Conservation (phyloP, 495 filamentous ascomycete genomes). For the Tuber calosporum region DNA sequence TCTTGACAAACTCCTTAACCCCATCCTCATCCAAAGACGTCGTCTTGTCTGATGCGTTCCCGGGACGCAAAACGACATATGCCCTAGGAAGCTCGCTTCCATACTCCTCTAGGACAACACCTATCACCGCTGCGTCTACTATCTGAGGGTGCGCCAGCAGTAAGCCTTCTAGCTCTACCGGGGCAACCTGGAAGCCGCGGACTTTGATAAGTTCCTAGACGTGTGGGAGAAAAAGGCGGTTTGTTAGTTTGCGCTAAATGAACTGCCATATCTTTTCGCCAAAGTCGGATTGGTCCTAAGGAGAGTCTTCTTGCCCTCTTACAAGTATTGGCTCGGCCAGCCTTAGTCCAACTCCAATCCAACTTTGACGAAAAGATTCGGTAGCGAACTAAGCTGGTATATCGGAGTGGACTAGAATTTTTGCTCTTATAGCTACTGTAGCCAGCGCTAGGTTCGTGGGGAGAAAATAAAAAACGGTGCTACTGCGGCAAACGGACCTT, state of each 20-base stretch:
- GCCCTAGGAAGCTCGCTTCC: slow-evolving; percentile 56
- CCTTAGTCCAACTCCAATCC: background rate
- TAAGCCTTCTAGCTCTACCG: slow-evolving; percentile 58
- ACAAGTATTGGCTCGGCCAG: background rate
- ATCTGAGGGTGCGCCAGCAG: slow-evolving; percentile 54
- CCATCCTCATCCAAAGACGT: slow-evolving; percentile 44
- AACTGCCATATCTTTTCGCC: background rate
- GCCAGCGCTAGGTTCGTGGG: background rate
- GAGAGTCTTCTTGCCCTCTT: background rate
- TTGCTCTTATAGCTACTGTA: background rate
- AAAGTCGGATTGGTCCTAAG: background rate
- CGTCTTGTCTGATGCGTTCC: slow-evolving; percentile 7
- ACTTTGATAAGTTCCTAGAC: slow-evolving; percentile 50
- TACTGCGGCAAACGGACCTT: slow-evolving; percentile 47
- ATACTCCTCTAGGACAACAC: slow-evolving; percentile 45
- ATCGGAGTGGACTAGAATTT: slow-evolving; percentile 1
- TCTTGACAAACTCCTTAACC: slow-evolving; percentile 45
- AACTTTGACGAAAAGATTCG: background rate
- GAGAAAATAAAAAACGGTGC: background rate
- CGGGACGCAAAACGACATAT: slow-evolving; percentile 43
- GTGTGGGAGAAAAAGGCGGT: background rate
- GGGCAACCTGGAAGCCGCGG: slow-evolving; percentile 42
- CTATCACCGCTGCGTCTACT: slow-evolving; percentile 53
- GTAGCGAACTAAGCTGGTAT: slow-evolving; percentile 17
- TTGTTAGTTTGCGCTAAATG: slow-evolving; percentile 1